Conservation (phyloP, 225 moss, liverwort and hornwort genomes). For the Polytrichum formosum region DNA sequence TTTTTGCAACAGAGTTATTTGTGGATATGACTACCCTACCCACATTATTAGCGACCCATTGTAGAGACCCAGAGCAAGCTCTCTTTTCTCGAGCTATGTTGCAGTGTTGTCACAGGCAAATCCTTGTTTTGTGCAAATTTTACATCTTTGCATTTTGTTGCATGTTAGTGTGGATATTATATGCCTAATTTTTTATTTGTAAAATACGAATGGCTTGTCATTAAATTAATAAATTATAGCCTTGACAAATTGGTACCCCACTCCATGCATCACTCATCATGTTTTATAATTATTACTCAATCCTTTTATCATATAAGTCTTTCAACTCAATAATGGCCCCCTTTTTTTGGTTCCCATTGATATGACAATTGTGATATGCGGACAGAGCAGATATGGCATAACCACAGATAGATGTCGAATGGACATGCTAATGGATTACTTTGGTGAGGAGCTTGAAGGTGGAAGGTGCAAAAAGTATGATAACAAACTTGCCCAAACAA, state of each 20-base stretch:
- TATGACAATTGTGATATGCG: too few relatives aligned
- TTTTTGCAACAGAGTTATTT: slow-evolving; percentile 42
- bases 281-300: too few relatives aligned
- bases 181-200: too few relatives aligned
- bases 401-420: slow-evolving; percentile 31
- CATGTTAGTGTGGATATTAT: too few relatives aligned
- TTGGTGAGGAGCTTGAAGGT: slow-evolving; percentile 32
- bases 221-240: too few relatives aligned
- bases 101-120: slow-evolving; percentile 33
- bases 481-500: neutral
- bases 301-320: too few relatives aligned
- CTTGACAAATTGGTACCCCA: too few relatives aligned
- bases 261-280: too few relatives aligned
- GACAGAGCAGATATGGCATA: slow-evolving; percentile 41
- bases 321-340: too few relatives aligned
- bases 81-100: slow-evolving; percentile 44
- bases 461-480: slow-evolving; percentile 28
- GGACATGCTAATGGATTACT: slow-evolving; percentile 44
- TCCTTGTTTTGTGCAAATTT: neutral
- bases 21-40: slow-evolving; percentile 62
- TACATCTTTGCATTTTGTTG: too few relatives aligned
- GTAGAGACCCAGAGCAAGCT: slow-evolving; percentile 40
- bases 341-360: too few relatives aligned
- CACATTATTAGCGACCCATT: slow-evolving; percentile 42
- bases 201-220: too few relatives aligned